Evolutionary conservation across 2,329 filamentous ascomycete genomes (phyloP), one percentile per base, ranked within the genome.

Genomic region (Colletotrichum abscissum): DNA sequence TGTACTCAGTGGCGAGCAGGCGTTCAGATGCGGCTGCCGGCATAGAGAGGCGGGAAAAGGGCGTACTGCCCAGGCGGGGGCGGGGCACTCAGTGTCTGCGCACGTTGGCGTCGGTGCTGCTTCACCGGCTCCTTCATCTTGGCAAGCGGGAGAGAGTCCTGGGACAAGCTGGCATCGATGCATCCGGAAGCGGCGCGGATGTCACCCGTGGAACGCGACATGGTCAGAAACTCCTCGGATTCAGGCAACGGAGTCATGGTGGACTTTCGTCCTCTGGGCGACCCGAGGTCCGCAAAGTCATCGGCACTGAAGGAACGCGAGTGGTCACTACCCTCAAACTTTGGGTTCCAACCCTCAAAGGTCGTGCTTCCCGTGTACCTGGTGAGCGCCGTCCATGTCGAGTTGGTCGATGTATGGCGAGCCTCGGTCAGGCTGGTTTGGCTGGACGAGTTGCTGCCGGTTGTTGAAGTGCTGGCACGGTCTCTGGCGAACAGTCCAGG

Each of bases 381-480:
- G 5, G 88, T 90, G 71, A 88, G 82, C 52, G 86, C 86, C 1
- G 89, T 90, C 73, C 86, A 87, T 11, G 85, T 86, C 5, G 89
- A 91, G 30, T 86, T 84, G 19, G 85, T 84, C 14, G 89, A 91
- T 62, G 86, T 83, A 79, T 90, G 88, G 30, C 88, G 88, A 70
- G 87, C 85, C 63, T 83, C 86, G 58, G 83, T 86, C 22, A 86
- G 88, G 33, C 84, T 82, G 1, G 87, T 88, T 26, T 84, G 83
- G 33, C 82, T 82, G 3, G 86, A 89, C 19, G 85, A 84, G 70
- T 82, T 81, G 63, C 88, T 90, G 28, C 81, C 84, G 1, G 85
- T 89, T 6, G 89, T 91, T 7, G 88, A 90, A 12, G 87, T 88
- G 80, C 88, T 90, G 26, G 84, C 85, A 19, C 89, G 87, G 69